Percentiles rank a stretch among this genome's conserved stretches.
These are phyloP conservation scores for Monosporascus sp. DNA, from an alignment of 2,329 filamentous ascomycete species.

Conservation along the genomic window DNA sequence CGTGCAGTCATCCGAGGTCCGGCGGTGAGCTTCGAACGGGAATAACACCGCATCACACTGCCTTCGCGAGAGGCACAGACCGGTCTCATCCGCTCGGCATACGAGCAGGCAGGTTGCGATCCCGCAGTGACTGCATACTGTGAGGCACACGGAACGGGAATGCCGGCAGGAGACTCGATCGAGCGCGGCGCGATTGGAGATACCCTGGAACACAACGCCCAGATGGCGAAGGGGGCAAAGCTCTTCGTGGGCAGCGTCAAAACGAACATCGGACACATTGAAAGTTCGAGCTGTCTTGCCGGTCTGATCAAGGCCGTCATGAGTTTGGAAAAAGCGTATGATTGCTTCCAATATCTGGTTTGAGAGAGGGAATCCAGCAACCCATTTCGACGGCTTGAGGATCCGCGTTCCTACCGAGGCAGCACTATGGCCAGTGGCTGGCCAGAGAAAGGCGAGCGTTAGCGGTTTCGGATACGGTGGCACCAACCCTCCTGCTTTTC, in stretches of 20 bases:
- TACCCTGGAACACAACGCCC: background rate
- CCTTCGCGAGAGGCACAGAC: background rate
- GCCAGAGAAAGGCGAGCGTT: constrained; percentile 19
- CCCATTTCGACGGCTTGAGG: background rate
- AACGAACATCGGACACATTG: constrained; percentile 14
- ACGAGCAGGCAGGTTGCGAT: background rate
- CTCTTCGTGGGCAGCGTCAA: constrained; percentile 11
- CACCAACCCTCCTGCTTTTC: constrained; percentile 26
- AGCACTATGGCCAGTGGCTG: constrained; percentile 3
- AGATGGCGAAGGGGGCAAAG: background rate
- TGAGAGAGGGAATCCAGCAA: background rate
- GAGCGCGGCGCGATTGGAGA: constrained; percentile 2
- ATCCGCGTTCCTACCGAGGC: constrained; percentile 2
- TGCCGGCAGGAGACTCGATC: constrained; percentile 1
- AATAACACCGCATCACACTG: background rate
- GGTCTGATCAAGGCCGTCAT: constrained; percentile 11
- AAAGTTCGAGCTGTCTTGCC: constrained; percentile 8
- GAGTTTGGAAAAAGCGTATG: constrained; percentile 7
- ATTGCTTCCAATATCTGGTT: constrained; percentile 8
- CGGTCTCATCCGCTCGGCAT: background rate
- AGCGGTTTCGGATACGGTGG: constrained; percentile 31
- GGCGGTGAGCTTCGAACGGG: background rate
- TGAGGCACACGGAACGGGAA: background rate
- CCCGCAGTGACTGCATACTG: constrained; percentile 6
- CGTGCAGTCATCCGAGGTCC: background rate